Conservation (phyloP, 176 grass and related monocot genomes). For the Microstegium vimineum region DNA sequence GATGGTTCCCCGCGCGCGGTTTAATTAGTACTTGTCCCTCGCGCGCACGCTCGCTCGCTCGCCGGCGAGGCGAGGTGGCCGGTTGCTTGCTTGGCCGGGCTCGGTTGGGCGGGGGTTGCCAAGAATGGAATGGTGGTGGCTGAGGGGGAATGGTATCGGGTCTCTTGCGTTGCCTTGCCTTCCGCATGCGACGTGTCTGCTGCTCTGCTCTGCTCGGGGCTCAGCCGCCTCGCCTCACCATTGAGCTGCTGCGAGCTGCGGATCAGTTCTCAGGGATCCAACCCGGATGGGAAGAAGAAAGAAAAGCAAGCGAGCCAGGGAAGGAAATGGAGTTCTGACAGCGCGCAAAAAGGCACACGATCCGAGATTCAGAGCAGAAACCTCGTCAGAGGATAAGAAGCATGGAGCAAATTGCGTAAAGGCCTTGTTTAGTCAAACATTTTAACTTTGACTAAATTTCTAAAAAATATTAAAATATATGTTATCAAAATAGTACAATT, state of each 20-base stretch:
- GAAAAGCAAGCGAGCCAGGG: not conserved
- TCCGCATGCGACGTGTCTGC: not conserved
- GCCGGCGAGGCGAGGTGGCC: not conserved
- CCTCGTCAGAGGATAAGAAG: not conserved
- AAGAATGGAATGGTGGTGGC: conserved; percentile 22
- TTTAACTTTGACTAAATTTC: too few relatives aligned
- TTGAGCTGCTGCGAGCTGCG: too few relatives aligned
- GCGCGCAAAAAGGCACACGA: not conserved
- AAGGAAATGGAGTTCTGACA: conserved; percentile 5
- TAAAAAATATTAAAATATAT: too few relatives aligned
- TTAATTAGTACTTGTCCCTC: conserved; percentile 10
- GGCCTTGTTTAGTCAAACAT: too few relatives aligned
- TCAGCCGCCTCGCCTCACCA: too few relatives aligned
- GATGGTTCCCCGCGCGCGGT: not conserved
- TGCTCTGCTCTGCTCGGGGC: not conserved
- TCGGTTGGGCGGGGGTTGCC: not conserved
- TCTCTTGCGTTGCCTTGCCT: conserved; percentile 44
- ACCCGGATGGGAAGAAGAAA: not conserved
- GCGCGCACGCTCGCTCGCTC: conserved; percentile 17
- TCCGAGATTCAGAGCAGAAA: not conserved
- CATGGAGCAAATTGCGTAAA: not conserved
- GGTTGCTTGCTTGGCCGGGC: conserved; percentile 26
- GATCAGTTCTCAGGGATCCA: not conserved
- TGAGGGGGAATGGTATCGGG: conserved; percentile 40
- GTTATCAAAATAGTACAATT: too few relatives aligned